Base-by-base conservation (phyloP, 352 stramenopile species). In the Thalassiosira exigua region DNA sequence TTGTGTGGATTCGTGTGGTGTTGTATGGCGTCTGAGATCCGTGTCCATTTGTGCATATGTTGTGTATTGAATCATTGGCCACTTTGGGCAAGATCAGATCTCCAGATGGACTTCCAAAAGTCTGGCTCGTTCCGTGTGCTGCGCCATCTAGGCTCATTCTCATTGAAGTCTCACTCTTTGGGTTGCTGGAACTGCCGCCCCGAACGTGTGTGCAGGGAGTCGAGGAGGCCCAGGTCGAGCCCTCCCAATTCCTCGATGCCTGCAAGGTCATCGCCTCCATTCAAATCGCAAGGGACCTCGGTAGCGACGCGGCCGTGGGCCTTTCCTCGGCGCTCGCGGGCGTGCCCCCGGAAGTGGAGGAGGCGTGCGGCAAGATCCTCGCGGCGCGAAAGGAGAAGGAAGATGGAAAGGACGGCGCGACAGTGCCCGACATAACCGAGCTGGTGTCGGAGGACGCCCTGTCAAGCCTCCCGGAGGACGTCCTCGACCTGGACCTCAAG, bases 211-310 rank as follows among this genome's bases (percentile, higher is more conserved):
- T 68, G 22, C 26, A 88, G 56, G 69, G 70, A 41, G 81, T 88
- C 14, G 67, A 82, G 5, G 24, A 68, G 48, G 81, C 58, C 12
- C 65, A 75, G 27, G 85, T 92, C 0, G 70, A 90, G 57, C 57
- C 81, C 1, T 19, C 59, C 26, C 62, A 90, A 60, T 91, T 93
- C 44, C 62, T 90, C 4, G 81, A 88, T 22, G 70, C 85, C 3
- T 91, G 78, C 41, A 86, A 86, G 46, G 69, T 85, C 12, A 82
- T 93, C 36, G 84, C 86, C 3, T 90, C 82, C 3, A 61, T 92
- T 17, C 88, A 93, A 79, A 93, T 93, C 81, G 76, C 84, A 21
- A 64, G 88, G 26, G 88, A 93, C 75, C 52, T 93, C 2, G 75
- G 85, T 22, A 90, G 79, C 69, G 86, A 92, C 58, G 75, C 77